Percentiles rank a stretch among this genome's conserved stretches.
Conservation (phyloP, 129 eudicot species). For the Flaveria ramosissima region DNA sequence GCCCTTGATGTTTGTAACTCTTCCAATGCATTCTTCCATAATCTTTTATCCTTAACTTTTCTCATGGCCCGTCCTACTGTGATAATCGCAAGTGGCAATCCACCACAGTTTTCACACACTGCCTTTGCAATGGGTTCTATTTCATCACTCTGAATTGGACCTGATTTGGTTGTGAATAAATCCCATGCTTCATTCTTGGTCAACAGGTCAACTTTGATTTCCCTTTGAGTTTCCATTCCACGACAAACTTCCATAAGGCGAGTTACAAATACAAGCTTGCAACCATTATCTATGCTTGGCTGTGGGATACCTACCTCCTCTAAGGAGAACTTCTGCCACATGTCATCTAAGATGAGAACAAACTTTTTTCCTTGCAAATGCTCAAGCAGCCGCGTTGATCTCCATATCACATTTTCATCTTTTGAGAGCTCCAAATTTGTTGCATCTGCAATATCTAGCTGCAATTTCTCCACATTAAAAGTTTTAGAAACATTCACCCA, state of each 20-base stretch:
- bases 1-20: slow-evolving; percentile 39
- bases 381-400: slow-evolving; percentile 38
- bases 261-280: slow-evolving; percentile 44
- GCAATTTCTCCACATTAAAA: slow-evolving; percentile 37
- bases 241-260: slow-evolving; percentile 45
- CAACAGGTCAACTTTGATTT: slow-evolving; percentile 44
- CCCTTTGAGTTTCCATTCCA: slow-evolving; percentile 41
- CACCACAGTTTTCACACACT: slow-evolving; percentile 40
- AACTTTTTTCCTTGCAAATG: slow-evolving; percentile 38
- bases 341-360: slow-evolving; percentile 48
- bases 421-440: slow-evolving; percentile 36
- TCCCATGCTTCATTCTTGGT: slow-evolving; percentile 50
- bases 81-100: slow-evolving; percentile 60
- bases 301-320: slow-evolving; percentile 54
- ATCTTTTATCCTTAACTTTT: slow-evolving; percentile 24
- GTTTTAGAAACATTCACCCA: slow-evolving; percentile 51
- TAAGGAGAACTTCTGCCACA: slow-evolving; percentile 47
- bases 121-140: slow-evolving; percentile 33
- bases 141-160: slow-evolving; percentile 34
- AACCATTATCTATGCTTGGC: slow-evolving; percentile 40
- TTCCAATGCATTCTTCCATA: slow-evolving; percentile 44
- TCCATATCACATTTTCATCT: slow-evolving; percentile 35
- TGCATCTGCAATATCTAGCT: slow-evolving; percentile 40
- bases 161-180: slow-evolving; percentile 46
- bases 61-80: slow-evolving; percentile 47